phyloP scores from a whole-genome alignment of 1,139 yeast species.

The Kurtzmaniella quercitrusa region DNA sequence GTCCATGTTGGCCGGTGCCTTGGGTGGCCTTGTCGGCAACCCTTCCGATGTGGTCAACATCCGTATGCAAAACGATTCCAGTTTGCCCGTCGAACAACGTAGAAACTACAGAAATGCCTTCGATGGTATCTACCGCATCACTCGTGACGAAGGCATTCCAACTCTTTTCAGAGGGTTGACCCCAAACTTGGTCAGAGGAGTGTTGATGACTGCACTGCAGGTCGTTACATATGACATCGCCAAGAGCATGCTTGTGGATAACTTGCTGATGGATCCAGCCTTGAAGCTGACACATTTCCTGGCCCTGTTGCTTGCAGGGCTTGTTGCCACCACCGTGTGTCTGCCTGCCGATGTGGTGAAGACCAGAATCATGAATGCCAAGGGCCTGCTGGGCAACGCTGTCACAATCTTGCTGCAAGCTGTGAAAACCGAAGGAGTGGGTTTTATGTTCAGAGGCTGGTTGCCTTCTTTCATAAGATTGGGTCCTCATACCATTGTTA shows the following conservation, averaged over 20 bases:
- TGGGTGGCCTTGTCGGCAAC: constrained; percentile 83
- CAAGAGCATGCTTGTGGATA: constrained; percentile 54
- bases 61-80: constrained; percentile 85
- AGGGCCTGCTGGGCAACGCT: constrained; percentile 48
- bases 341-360: constrained; percentile 91
- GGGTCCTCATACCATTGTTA: constrained; percentile 87
- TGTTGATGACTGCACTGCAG: constrained; percentile 87
- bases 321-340: constrained; percentile 86
- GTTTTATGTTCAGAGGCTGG: constrained; percentile 89
- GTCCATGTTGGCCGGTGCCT: constrained; percentile 79
- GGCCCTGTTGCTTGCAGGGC: constrained; percentile 74
- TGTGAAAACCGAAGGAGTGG: constrained; percentile 63
- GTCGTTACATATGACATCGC: constrained; percentile 84
- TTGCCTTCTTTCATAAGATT: constrained; percentile 79
- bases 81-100: constrained; percentile 60
- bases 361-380: constrained; percentile 78
- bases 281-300: constrained; percentile 71
- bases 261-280: constrained; percentile 50
- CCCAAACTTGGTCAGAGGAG: constrained; percentile 78
- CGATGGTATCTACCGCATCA: constrained; percentile 64
- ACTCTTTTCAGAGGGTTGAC: constrained; percentile 69
- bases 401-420: constrained; percentile 50
- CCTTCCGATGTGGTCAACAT: constrained; percentile 87
- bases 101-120: constrained; percentile 76
- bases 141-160: constrained; percentile 55